Conservation (phyloP, 169 alveolate genomes). For the Plasmodium cynomolgi region DNA sequence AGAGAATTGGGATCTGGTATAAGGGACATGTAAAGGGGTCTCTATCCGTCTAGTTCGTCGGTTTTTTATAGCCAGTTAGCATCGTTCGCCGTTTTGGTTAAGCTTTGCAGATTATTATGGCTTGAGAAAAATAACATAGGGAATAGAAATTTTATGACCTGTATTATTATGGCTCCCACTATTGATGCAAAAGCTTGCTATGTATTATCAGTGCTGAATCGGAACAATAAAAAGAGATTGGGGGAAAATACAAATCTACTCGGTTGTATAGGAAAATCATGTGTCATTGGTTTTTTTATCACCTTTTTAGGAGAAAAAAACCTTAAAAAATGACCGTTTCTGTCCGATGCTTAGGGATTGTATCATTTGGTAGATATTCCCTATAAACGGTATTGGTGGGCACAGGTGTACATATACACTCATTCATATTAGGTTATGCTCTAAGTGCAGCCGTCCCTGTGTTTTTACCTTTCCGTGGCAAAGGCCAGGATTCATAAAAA, state of each 20-base stretch:
- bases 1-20: background rate
- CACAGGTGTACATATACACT: background rate
- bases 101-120: background rate
- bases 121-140: background rate
- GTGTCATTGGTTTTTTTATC: background rate
- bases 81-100: background rate
- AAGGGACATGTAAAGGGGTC: constrained; percentile 33
- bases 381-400: background rate
- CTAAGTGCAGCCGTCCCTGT: constrained; percentile 76
- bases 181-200: constrained; percentile 78
- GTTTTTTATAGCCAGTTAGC: background rate
- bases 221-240: constrained; percentile 81
- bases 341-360: background rate
- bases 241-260: constrained; percentile 79
- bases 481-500: background rate
- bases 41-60: constrained; percentile 69
- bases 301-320: background rate
- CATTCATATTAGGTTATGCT: background rate
- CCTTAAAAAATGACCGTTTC: background rate
- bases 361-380: background rate
- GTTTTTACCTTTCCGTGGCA: constrained; percentile 8
- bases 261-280: background rate
- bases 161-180: constrained; percentile 34
- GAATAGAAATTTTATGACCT: background rate
- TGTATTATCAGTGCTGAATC: constrained; percentile 90